phyloP scores from a whole-genome alignment of 441 rosid species.

The Arabidopsis lyrata region DNA sequence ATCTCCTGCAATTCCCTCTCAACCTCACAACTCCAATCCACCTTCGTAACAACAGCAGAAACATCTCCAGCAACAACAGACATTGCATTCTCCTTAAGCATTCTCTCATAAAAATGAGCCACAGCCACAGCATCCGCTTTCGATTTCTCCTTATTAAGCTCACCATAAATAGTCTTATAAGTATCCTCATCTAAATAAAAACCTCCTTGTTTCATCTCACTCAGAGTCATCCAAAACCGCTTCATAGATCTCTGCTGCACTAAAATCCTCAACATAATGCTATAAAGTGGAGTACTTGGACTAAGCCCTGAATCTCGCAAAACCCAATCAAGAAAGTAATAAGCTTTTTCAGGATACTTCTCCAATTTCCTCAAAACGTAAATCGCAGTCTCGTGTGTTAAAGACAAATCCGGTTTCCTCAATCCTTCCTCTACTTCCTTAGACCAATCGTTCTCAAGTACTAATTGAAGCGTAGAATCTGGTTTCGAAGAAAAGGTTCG shows the following conservation, averaged over 20 bases:
- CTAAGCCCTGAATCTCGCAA: slow-evolving; percentile 58
- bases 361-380: slow-evolving; percentile 75
- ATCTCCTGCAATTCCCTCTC: slow-evolving; percentile 65
- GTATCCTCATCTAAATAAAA: slow-evolving; percentile 79
- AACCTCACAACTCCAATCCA: slow-evolving; percentile 59
- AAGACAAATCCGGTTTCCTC: slow-evolving; percentile 37
- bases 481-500: slow-evolving; percentile 55
- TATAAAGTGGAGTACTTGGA: slow-evolving; percentile 68
- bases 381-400: slow-evolving; percentile 68
- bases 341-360: slow-evolving; percentile 68
- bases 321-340: slow-evolving; percentile 71
- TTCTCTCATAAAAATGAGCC: slow-evolving; percentile 66
- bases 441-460: slow-evolving; percentile 61
- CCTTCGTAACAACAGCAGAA: slow-evolving; percentile 47
- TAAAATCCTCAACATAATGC: slow-evolving; percentile 70
- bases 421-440: slow-evolving; percentile 59
- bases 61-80: slow-evolving; percentile 52
- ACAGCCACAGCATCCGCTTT: slow-evolving; percentile 61
- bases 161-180: slow-evolving; percentile 50
- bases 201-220: slow-evolving; percentile 75
- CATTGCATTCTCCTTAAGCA: slow-evolving; percentile 71
- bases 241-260: slow-evolving; percentile 59
- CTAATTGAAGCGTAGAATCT: slow-evolving; percentile 55
- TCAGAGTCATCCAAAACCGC: slow-evolving; percentile 67
- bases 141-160: slow-evolving; percentile 59